A percentile compares a stretch with the other conserved stretches of the same genome.
Evolutionary conservation across 345 rosid genomes (phyloP).

Genomic region (Barbarea vulgaris): DNA sequence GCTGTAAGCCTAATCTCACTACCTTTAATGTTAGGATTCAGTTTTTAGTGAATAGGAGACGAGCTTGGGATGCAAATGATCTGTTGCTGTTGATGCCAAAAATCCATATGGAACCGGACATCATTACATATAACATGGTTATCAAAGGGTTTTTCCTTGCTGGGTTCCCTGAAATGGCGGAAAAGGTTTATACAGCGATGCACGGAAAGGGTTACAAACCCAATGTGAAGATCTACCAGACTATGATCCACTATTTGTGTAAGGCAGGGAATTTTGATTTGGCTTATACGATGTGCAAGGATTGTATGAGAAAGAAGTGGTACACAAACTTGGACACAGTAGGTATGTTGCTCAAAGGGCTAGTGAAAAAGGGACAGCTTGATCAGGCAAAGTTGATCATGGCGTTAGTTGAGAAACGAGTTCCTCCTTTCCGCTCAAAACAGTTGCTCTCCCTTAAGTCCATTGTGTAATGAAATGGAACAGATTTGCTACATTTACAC

Average conservation of each 20-base stretch:
- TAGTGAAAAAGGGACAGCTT: conserved; percentile 49
- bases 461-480: conserved; percentile 36
- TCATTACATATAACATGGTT: conserved; percentile 72
- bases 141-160: conserved; percentile 74
- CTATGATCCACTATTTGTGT: conserved; percentile 81
- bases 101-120: conserved; percentile 61
- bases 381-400: conserved; percentile 57
- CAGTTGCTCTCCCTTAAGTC: conserved; percentile 51
- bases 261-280: conserved; percentile 59
- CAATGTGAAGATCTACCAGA: conserved; percentile 71
- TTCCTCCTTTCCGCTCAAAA: conserved; percentile 61
- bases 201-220: conserved; percentile 54
- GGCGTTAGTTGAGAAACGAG: conserved; percentile 48
- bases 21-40: conserved; percentile 81
- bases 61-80: conserved; percentile 75
- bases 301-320: conserved; percentile 68
- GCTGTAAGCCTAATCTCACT: conserved; percentile 72
- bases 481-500: conserved; percentile 22
- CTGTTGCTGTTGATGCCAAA: conserved; percentile 62
- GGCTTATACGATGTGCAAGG: conserved; percentile 74
- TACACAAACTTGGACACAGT: conserved; percentile 64
- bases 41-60: conserved; percentile 57
- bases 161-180: conserved; percentile 78
- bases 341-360: conserved; percentile 55
- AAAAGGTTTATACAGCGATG: conserved; percentile 66